A percentile compares a stretch with the other conserved stretches of the same genome.
phyloP scores from a whole-genome alignment of 83 land plant genomes.

The Picea abies region DNA sequence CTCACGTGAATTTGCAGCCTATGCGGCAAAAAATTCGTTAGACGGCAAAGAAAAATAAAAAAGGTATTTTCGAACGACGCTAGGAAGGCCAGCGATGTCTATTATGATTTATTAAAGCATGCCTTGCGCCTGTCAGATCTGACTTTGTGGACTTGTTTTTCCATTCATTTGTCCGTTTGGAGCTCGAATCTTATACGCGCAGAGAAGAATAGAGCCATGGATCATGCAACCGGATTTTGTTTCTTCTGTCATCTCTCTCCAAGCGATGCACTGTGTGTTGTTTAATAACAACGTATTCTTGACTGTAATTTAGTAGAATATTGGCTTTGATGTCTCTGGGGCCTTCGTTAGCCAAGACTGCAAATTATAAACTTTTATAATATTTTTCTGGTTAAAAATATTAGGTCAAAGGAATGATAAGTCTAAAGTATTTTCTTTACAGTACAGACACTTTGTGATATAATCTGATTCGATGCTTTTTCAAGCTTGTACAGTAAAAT shows the following conservation, averaged over 20 bases:
- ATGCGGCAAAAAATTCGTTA: slow-evolving; percentile 7
- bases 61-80: background rate
- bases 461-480: slow-evolving; percentile 17
- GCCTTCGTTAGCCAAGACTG: background rate
- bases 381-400: background rate
- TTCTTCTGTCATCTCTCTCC: background rate
- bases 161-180: background rate
- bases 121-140: background rate
- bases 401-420: slow-evolving; percentile 1
- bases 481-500: background rate
- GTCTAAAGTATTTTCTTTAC: background rate
- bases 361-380: background rate
- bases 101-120: too few relatives aligned
- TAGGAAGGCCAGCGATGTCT: too few relatives aligned
- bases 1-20: slow-evolving; percentile 14
- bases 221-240: background rate
- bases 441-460: slow-evolving; percentile 9
- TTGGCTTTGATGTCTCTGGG: background rate
- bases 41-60: background rate
- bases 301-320: background rate
- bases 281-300: background rate
- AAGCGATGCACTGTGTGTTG: background rate
- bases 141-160: background rate
- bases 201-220: background rate
- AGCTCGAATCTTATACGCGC: background rate